Conservation (phyloP, 2,329 filamentous ascomycete genomes). For the Colletotrichum musae region DNA sequence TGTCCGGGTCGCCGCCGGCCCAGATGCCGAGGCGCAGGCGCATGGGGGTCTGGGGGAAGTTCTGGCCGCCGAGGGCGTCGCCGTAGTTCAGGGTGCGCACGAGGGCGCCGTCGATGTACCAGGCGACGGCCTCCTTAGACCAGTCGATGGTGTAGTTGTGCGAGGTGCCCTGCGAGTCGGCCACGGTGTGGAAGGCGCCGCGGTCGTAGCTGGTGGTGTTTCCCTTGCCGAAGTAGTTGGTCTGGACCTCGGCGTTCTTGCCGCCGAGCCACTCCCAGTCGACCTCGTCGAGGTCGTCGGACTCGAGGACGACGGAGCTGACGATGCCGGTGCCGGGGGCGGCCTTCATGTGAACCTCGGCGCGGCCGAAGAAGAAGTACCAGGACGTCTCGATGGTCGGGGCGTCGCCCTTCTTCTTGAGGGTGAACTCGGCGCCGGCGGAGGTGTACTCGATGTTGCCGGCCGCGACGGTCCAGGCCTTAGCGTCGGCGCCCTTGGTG, state of each 20-base stretch:
- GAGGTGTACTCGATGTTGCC: conserved; percentile 46
- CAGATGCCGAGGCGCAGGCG: conserved; percentile 63
- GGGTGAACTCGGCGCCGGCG: conserved; percentile 62
- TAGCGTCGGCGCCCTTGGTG: conserved; percentile 70
- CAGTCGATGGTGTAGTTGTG: conserved; percentile 73
- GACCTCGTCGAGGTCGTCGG: conserved; percentile 84
- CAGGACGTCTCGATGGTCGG: conserved; percentile 78
- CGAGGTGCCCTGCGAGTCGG: conserved; percentile 48
- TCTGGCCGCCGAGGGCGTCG: conserved; percentile 62
- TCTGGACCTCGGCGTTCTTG: conserved; percentile 78
- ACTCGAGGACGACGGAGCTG: conserved; percentile 82
- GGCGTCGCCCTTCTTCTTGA: conserved; percentile 68
- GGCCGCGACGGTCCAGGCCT: conserved; percentile 44
- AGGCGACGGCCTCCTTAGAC: conserved; percentile 66
- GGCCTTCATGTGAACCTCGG: conserved; percentile 72
- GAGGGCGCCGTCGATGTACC: conserved; percentile 69
- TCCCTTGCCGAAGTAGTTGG: conserved; percentile 86
- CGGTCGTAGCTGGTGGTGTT: conserved; percentile 77
- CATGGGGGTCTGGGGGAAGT: conserved; percentile 73
- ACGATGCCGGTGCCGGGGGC: conserved; percentile 72
- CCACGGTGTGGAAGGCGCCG: conserved; percentile 69
- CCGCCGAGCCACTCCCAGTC: conserved; percentile 88
- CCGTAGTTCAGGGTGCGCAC: conserved; percentile 65
- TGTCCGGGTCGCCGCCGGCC: conserved; percentile 55
- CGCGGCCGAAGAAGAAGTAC: conserved; percentile 89